Percentiles rank a stretch among this genome's conserved stretches.
phyloP scores from a whole-genome alignment of 208 protist species.

The Vickermania ingenoplastis region DNA sequence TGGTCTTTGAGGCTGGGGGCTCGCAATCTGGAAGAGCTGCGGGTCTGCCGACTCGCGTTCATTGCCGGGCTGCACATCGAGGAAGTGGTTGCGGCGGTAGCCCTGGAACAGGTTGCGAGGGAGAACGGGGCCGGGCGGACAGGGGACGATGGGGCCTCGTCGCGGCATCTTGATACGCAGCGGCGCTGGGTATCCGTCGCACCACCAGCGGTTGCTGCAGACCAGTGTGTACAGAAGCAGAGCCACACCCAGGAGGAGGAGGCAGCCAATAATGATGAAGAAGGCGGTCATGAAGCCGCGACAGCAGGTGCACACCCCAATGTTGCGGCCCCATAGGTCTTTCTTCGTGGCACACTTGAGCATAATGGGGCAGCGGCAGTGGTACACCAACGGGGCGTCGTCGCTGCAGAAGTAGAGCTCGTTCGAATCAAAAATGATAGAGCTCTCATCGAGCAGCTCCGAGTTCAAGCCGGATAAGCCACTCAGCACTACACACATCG shows the following conservation, averaged over 20 bases:
- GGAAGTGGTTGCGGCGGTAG: conserved; percentile 36
- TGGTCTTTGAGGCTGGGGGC: neutral
- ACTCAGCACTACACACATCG: neutral
- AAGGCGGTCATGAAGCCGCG: conserved; percentile 38
- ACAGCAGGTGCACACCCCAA: conserved; percentile 60
- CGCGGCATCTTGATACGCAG: conserved; percentile 24
- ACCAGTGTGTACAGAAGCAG: conserved; percentile 19
- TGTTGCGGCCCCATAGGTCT: conserved; percentile 28
- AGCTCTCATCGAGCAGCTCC: neutral
- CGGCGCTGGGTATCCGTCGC: conserved; percentile 35
- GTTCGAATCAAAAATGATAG: neutral
- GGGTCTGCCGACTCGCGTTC: no score
- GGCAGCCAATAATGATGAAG: conserved; percentile 14
- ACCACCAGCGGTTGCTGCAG: conserved; percentile 47
- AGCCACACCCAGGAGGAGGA: conserved; percentile 13
- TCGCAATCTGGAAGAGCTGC: neutral
- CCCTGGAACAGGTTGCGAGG: conserved; percentile 51
- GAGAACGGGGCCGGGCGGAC: conserved; percentile 21
- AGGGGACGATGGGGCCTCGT: conserved; percentile 22
- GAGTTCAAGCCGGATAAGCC: neutral
- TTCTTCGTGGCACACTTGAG: conserved; percentile 17
- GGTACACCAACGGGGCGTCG: conserved; percentile 15
- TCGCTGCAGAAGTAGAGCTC: conserved; percentile 19
- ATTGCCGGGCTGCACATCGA: conserved; percentile 10
- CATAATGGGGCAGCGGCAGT: conserved; percentile 11